These are phyloP conservation scores for Chaetomiaceae sp. DNA, from an alignment of 2,329 filamentous ascomycete genomes.

Conservation along the genomic window DNA sequence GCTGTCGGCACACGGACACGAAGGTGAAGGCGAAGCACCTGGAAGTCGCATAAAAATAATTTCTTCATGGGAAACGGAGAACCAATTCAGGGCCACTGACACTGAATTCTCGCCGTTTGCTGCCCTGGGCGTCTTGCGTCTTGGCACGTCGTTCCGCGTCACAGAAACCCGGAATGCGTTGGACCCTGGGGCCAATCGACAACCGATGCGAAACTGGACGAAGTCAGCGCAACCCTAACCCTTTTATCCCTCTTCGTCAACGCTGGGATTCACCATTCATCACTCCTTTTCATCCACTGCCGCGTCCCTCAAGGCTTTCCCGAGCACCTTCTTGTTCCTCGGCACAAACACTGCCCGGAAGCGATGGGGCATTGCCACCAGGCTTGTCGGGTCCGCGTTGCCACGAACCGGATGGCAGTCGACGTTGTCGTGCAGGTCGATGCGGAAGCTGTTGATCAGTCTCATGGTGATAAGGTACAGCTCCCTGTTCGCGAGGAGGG, in stretches of 20 bases:
- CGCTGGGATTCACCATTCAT: too few relatives aligned
- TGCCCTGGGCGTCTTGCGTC: neutral
- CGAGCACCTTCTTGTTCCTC: neutral
- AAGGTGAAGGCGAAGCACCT: too few relatives aligned
- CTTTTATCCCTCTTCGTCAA: too few relatives aligned
- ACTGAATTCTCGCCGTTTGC: too few relatives aligned
- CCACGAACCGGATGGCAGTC: neutral
- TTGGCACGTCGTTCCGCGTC: neutral
- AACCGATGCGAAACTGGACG: neutral
- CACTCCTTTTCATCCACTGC: neutral
- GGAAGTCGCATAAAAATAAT: too few relatives aligned
- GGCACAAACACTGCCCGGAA: neutral
- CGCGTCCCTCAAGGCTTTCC: neutral
- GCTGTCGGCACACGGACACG: too few relatives aligned
- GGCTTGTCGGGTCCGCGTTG: neutral
- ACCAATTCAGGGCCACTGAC: too few relatives aligned
- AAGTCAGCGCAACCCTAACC: too few relatives aligned
- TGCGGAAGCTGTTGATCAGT: slow-evolving; percentile 50
- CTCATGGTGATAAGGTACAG: slow-evolving; percentile 57
- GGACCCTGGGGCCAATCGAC: neutral
- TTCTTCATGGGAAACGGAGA: too few relatives aligned
- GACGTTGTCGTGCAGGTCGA: neutral
- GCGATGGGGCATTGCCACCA: neutral
- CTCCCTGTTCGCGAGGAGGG: slow-evolving; percentile 59
- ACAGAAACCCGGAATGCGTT: neutral